Evolutionary conservation across 345 rosid genomes (phyloP), one percentile per base, ranked within the genome.

Genomic region (Orychophragmus violaceus): DNA sequence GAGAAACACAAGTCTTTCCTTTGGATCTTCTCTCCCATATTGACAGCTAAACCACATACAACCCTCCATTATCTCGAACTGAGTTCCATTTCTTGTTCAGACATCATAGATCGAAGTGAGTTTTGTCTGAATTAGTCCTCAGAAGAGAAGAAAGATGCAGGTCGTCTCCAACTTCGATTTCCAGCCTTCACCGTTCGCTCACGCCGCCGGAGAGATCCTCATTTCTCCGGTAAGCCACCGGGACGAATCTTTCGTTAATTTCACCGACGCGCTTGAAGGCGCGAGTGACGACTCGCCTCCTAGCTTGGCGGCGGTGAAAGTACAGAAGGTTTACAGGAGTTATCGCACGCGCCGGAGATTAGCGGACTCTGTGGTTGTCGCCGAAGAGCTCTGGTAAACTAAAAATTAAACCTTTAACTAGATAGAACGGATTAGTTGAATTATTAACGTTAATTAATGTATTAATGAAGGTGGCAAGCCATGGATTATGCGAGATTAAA

Each of bases 311-410:
- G 95, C 87, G 6, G 85, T 89, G 62, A 87, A 74, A 76, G 37
- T 92, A 28, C 97, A 88, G 84, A 91, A 91, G 76, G 90, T 87
- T 3, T 91, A 91, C 66, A 70, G 89, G 75, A 79, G 98, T 71
- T 89, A 92, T 48, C 96, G 96, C 28, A 92, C 96, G 39, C 92
- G 98, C 64, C 96, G 98, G 14, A 74, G 84, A 67, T 42, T 92
- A 71, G 96, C 98, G 0, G 98, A 91, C 78, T 83, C 96, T 33
- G 98, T 86, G 3, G 86, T 92, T 3, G 87, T 89, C n/a, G 92
- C 87, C 21, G 96, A 89, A 80, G 95, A 87, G 71, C 83, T 87
- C 62, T 91, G 98, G 98, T 88, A 36, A 42, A 17, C 6, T 7
- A 4, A 7, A 13, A 9, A 23, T 12, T 22, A 11, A 48, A 13